These are phyloP conservation scores for Erodium texanum DNA, from an alignment of 441 rosid species.

Conservation along the genomic window DNA sequence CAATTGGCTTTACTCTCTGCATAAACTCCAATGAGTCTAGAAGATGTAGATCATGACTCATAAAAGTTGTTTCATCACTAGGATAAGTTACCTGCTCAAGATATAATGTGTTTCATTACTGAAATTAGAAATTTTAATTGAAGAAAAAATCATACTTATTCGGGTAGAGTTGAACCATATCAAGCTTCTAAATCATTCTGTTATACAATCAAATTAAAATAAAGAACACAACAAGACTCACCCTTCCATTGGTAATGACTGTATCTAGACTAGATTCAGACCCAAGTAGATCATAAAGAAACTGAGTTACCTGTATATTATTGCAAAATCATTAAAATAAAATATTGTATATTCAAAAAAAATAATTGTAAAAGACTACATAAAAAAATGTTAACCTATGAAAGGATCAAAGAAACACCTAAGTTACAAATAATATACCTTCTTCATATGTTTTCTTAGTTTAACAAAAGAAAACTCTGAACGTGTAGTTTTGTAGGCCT, in stretches of 20 bases:
- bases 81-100: conserved; percentile 45
- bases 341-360: conserved; percentile 6
- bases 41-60: conserved; percentile 78
- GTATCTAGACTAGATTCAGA: conserved; percentile 57
- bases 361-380: conserved; percentile 8
- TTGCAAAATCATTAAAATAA: conserved; percentile 18
- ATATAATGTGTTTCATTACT: no score
- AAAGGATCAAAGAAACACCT: conserved; percentile 9
- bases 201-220: no score
- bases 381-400: conserved; percentile 12
- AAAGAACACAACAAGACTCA: conserved; percentile 22
- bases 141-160: background rate
- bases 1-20: conserved; percentile 65
- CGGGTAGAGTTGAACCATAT: no score
- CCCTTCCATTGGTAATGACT: conserved; percentile 93
- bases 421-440: conserved; percentile 36
- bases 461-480: conserved; percentile 37
- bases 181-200: no score
- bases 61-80: conserved; percentile 46
- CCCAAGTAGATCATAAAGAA: conserved; percentile 55
- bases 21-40: conserved; percentile 80
- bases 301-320: conserved; percentile 51
- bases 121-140: background rate
- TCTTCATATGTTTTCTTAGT: conserved; percentile 39
- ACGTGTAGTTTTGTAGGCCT: conserved; percentile 44